Evolutionary conservation across 1,139 yeast species (phyloP).

Genomic region (Zygosaccharomyces pseudobailii): DNA sequence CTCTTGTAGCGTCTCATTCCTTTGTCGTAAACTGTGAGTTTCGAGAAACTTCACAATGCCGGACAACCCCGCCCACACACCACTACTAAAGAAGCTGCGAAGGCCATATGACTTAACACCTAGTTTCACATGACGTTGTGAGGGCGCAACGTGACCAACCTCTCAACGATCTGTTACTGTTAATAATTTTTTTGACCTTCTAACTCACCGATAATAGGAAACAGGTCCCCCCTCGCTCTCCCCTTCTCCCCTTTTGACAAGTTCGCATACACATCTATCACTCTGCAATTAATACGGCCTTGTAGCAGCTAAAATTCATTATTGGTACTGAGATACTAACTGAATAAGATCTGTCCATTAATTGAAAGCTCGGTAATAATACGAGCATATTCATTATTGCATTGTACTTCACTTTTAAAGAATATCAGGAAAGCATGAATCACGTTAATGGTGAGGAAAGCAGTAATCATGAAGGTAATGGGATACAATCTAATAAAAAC

Average conservation of each 20-base stretch:
- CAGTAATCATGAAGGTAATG: not conserved
- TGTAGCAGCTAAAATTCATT: not conserved
- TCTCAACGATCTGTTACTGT: not conserved
- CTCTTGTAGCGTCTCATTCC: too few relatives aligned
- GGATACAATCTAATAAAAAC: not conserved
- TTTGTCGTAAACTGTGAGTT: too few relatives aligned
- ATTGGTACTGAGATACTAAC: not conserved
- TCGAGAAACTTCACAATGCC: too few relatives aligned
- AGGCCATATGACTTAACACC: not conserved
- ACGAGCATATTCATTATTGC: not conserved
- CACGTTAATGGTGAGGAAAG: not conserved
- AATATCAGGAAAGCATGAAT: not conserved
- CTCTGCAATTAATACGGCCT: not conserved
- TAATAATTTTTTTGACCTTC: not conserved
- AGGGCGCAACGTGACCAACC: not conserved
- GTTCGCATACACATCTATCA: not conserved
- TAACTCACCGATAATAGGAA: not conserved
- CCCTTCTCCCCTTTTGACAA: not conserved
- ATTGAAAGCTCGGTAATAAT: not conserved
- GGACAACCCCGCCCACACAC: too few relatives aligned
- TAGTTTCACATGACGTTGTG: not conserved
- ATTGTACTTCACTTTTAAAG: not conserved
- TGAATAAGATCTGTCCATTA: not conserved
- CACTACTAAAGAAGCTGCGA: too few relatives aligned
- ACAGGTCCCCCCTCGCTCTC: constrained; percentile 1